Evolutionary conservation across 345 rosid genomes (phyloP).

Genomic region (Dovyalis caffra): DNA sequence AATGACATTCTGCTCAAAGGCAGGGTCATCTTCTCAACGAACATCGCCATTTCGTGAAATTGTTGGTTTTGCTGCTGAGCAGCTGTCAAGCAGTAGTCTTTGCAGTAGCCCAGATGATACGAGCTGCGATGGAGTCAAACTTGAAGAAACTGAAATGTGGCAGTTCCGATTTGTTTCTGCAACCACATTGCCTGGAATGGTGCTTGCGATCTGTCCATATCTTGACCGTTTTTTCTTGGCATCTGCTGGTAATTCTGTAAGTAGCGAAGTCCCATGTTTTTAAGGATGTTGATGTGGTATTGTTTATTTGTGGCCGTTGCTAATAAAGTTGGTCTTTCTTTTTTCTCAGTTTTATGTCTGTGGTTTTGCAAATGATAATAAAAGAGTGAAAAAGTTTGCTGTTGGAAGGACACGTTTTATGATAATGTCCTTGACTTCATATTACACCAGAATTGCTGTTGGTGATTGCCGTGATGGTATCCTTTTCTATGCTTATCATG

Average conservation of each 20-base stretch:
- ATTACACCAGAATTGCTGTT: conserved; percentile 83
- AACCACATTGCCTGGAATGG: conserved; percentile 73
- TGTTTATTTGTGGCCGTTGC: conserved; percentile 14
- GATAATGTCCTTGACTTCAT: conserved; percentile 74
- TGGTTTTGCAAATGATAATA: conserved; percentile 66
- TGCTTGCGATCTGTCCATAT: conserved; percentile 91
- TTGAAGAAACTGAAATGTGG: conserved; percentile 86
- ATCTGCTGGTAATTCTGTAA: conserved; percentile 96
- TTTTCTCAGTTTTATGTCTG: conserved; percentile 79
- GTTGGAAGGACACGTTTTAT: conserved; percentile 86
- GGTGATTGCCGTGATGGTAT: conserved; percentile 99
- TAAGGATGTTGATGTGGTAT: conserved; percentile 4
- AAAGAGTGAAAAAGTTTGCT: conserved; percentile 68
- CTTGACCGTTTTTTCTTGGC: conserved; percentile 86
- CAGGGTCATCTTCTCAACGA: conserved; percentile 69
- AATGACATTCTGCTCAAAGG: conserved; percentile 60
- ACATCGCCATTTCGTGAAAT: conserved; percentile 83
- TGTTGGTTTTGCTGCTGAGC: conserved; percentile 64
- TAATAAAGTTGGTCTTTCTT: conserved; percentile 25
- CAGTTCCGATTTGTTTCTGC: conserved; percentile 60
- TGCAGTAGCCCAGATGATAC: conserved; percentile 84
- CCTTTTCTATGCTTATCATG: conserved; percentile 81
- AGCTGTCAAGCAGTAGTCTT: conserved; percentile 73
- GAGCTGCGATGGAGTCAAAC: conserved; percentile 75
- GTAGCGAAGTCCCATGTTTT: conserved; percentile 30